A percentile compares a stretch with the other conserved stretches of the same genome.
These are phyloP conservation scores for Aspergillus leporis DNA, from an alignment of 495 filamentous ascomycete genomes.

Conservation along the genomic window DNA sequence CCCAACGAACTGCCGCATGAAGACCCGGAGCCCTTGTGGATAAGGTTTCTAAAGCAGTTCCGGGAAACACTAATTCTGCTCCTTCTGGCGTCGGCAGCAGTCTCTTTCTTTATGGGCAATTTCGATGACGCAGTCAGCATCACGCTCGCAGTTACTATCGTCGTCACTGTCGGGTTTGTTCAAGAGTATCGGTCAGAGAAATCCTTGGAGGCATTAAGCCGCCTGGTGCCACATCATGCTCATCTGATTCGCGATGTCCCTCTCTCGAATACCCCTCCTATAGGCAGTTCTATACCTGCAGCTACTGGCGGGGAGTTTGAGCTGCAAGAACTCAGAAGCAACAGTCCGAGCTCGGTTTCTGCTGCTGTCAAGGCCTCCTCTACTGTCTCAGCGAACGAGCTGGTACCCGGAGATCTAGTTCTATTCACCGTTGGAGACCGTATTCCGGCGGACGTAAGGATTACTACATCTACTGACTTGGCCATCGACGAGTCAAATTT, in stretches of 20 bases:
- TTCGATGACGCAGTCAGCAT: slow-evolving; percentile 96
- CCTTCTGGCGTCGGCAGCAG: slow-evolving; percentile 84
- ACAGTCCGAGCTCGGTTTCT: slow-evolving; percentile 40
- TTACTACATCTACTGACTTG: slow-evolving; percentile 83
- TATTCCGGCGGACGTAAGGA: slow-evolving; percentile 93
- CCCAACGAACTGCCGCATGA: slow-evolving; percentile 94
- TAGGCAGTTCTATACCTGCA: slow-evolving; percentile 23
- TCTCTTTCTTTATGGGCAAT: slow-evolving; percentile 92
- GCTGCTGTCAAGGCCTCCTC: slow-evolving; percentile 70
- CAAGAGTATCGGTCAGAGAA: slow-evolving; percentile 98
- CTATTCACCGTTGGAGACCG: slow-evolving; percentile 93
- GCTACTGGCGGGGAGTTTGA: slow-evolving; percentile 47
- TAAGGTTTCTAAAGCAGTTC: slow-evolving; percentile 95
- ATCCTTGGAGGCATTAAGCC: slow-evolving; percentile 91
- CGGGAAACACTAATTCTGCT: slow-evolving; percentile 86
- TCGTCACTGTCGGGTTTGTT: slow-evolving; percentile 93
- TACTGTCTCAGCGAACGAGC: slow-evolving; percentile 79
- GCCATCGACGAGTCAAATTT: slow-evolving; percentile 97
- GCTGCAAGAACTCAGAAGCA: slow-evolving; percentile 33
- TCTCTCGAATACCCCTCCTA: slow-evolving; percentile 25
- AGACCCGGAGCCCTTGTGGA: slow-evolving; percentile 89
- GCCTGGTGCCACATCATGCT: slow-evolving; percentile 90
- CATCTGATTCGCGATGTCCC: slow-evolving; percentile 73
- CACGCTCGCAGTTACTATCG: slow-evolving; percentile 90
- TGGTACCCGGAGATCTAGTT: slow-evolving; percentile 91